Evolutionary conservation across 2,329 filamentous ascomycete species (phyloP).

Genomic region (Scytalidium sp.): DNA sequence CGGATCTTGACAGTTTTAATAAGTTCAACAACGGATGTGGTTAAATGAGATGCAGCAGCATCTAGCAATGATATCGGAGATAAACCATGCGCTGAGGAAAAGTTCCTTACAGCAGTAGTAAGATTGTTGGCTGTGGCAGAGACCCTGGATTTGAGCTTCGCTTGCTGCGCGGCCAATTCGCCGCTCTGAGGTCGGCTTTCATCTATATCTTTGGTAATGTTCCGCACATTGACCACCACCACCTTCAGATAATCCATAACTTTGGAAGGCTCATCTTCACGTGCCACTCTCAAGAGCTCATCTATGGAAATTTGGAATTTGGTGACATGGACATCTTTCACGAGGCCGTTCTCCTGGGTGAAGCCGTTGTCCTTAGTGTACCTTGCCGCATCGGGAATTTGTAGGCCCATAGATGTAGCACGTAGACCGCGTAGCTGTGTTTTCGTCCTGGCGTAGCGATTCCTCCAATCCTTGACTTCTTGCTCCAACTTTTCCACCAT

Average conservation of each 20-base stretch:
- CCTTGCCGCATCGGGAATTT: conserved; percentile 65
- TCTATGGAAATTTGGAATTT: conserved; percentile 95
- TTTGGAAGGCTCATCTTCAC: conserved; percentile 67
- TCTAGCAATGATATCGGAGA: conserved; percentile 92
- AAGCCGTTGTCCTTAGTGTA: conserved; percentile 66
- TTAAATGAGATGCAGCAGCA: conserved; percentile 87
- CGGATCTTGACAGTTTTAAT: conserved; percentile 81
- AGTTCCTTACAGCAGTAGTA: conserved; percentile 93
- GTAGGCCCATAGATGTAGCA: conserved; percentile 73
- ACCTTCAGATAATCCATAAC: conserved; percentile 84
- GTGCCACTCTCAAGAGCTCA: conserved; percentile 77
- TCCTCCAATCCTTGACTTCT: conserved; percentile 87
- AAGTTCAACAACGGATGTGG: conserved; percentile 81
- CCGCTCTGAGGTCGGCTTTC: conserved; percentile 49
- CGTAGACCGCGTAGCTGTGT: conserved; percentile 81
- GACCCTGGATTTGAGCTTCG: conserved; percentile 74
- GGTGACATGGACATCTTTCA: conserved; percentile 90
- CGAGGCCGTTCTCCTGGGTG: conserved; percentile 67
- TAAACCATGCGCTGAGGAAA: conserved; percentile 75
- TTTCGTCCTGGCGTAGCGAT: conserved; percentile 83
- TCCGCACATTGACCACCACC: conserved; percentile 77
- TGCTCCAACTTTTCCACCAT: conserved; percentile 75
- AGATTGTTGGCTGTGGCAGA: conserved; percentile 94
- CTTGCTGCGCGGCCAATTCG: conserved; percentile 53
- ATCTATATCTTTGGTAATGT: conserved; percentile 79